Evolutionary conservation across 805 yeast genomes (phyloP).

Genomic region (Candida maesae): DNA sequence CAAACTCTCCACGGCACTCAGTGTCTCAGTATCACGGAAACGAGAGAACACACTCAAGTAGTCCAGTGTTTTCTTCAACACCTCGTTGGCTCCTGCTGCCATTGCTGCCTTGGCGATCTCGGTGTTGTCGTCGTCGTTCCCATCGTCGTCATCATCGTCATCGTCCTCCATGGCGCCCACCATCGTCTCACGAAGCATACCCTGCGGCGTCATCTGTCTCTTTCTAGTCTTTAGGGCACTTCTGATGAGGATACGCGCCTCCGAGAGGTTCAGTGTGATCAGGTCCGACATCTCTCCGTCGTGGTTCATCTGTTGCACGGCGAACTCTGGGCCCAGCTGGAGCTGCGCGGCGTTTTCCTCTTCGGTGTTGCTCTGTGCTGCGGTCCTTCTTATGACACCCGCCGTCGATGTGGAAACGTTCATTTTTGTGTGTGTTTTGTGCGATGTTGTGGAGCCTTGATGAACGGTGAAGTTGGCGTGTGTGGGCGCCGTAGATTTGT

Average conservation of each 20-base stretch:
- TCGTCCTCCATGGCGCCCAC: slow-evolving; percentile 16
- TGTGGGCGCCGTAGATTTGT: no score
- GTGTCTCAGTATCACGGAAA: slow-evolving; percentile 88
- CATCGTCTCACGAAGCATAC: slow-evolving; percentile 30
- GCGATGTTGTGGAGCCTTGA: no score
- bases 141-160: slow-evolving; percentile 29
- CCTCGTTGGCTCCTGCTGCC: slow-evolving; percentile 80
- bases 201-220: slow-evolving; percentile 45
- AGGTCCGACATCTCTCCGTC: slow-evolving; percentile 74
- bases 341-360: slow-evolving; percentile 90
- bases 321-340: slow-evolving; percentile 92
- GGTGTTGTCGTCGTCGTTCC: slow-evolving; percentile 30
- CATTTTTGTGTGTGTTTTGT: slow-evolving; percentile 39
- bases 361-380: slow-evolving; percentile 59
- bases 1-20: slow-evolving; percentile 87
- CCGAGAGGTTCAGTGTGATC: slow-evolving; percentile 83
- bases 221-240: slow-evolving; percentile 81
- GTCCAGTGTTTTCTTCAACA: slow-evolving; percentile 86
- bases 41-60: slow-evolving; percentile 82
- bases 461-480: no score
- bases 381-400: slow-evolving; percentile 75
- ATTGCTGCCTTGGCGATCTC: slow-evolving; percentile 39
- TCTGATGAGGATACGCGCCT: slow-evolving; percentile 84
- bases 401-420: slow-evolving; percentile 86
- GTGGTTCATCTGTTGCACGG: slow-evolving; percentile 72